These are phyloP conservation scores for Colletotrichum viniferum DNA, from an alignment of 2,329 filamentous ascomycete species.

Conservation along the genomic window DNA sequence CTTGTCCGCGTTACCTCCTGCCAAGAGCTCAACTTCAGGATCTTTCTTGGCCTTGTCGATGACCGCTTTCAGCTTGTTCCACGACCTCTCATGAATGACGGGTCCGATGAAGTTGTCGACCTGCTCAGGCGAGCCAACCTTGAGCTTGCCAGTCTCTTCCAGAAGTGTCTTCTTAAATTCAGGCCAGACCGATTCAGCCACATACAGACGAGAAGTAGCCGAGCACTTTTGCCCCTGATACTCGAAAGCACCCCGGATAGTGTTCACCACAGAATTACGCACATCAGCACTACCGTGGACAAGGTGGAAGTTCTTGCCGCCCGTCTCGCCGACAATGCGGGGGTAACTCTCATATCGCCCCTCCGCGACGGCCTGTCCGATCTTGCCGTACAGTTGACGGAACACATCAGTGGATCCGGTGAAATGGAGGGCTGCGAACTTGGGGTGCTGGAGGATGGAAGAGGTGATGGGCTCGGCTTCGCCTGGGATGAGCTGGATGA, in stretches of 20 bases:
- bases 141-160: constrained; percentile 70
- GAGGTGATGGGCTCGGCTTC: constrained; percentile 85
- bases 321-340: constrained; percentile 87
- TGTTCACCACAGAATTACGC: constrained; percentile 79
- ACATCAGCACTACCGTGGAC: constrained; percentile 79
- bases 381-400: constrained; percentile 84
- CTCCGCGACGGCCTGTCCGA: constrained; percentile 81
- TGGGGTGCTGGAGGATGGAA: constrained; percentile 73
- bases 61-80: constrained; percentile 77
- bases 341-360: constrained; percentile 85
- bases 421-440: constrained; percentile 93
- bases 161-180: constrained; percentile 71
- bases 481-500: constrained; percentile 93
- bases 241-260: constrained; percentile 85
- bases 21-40: constrained; percentile 71
- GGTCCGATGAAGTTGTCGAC: constrained; percentile 84
- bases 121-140: constrained; percentile 70
- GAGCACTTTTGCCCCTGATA: constrained; percentile 93
- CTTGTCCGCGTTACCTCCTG: constrained; percentile 78
- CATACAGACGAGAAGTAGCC: constrained; percentile 80
- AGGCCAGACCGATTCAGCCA: constrained; percentile 76
- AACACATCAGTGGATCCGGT: constrained; percentile 93
- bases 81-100: constrained; percentile 81
- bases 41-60: constrained; percentile 82
- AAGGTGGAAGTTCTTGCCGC: constrained; percentile 92